These are phyloP conservation scores for Pestalotiopsis sp. DNA, from an alignment of 2,329 filamentous ascomycete species.

Conservation along the genomic window DNA sequence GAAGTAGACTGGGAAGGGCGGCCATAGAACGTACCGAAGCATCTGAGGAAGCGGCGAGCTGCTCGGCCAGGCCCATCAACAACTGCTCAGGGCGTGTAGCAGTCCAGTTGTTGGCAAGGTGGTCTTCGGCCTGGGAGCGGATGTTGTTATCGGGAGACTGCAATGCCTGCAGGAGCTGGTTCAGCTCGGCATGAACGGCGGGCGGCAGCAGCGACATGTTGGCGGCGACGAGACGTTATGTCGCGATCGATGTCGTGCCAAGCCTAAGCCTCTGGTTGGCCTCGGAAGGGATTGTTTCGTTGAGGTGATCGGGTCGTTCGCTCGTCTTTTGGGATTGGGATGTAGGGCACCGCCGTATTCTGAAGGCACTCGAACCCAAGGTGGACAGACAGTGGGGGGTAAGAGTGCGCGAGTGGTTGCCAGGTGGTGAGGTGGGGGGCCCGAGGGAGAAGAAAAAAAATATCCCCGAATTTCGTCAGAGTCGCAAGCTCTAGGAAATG, in stretches of 20 bases:
- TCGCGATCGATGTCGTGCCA: slow-evolving; percentile 8
- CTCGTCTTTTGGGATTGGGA: background rate
- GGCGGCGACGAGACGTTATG: slow-evolving; percentile 7
- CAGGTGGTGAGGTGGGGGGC: background rate
- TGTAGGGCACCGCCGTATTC: background rate
- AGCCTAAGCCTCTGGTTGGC: background rate
- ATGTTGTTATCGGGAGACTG: slow-evolving; percentile 87
- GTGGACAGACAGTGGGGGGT: background rate
- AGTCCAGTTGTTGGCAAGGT: slow-evolving; percentile 90
- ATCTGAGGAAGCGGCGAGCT: slow-evolving; percentile 79
- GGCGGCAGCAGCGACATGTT: slow-evolving; percentile 83
- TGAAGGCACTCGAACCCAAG: background rate
- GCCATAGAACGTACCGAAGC: slow-evolving; percentile 57
- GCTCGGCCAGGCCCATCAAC: slow-evolving; percentile 91
- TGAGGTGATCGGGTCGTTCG: background rate
- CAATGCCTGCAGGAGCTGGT: slow-evolving; percentile 83
- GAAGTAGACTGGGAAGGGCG: slow-evolving; percentile 5
- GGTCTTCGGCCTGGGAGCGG: slow-evolving; percentile 85
- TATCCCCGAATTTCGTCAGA: background rate
- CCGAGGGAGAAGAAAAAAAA: background rate
- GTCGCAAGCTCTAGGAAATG: background rate
- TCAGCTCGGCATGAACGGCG: slow-evolving; percentile 82
- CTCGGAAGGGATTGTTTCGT: background rate
- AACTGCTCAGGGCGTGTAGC: slow-evolving; percentile 79
- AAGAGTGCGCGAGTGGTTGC: background rate